A percentile compares a stretch with the other conserved stretches of the same genome.
These are phyloP conservation scores for Leptographium lundbergii DNA, from an alignment of 2,329 filamentous ascomycete genomes.

Conservation along the genomic window DNA sequence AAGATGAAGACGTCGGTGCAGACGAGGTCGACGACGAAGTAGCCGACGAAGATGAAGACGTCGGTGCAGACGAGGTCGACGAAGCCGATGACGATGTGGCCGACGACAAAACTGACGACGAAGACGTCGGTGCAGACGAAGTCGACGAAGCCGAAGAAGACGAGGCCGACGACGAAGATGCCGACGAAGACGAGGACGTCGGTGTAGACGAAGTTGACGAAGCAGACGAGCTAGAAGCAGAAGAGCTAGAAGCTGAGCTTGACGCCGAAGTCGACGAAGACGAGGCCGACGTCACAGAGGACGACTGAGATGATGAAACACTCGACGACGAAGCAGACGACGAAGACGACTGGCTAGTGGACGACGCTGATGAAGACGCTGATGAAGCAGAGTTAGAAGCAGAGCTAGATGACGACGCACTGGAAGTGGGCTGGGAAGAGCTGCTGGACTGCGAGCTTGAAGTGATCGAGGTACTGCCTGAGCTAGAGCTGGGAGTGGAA, in stretches of 20 bases:
- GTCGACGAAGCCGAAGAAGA: background rate
- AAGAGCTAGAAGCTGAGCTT: background rate
- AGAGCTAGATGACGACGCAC: background rate
- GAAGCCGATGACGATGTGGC: background rate
- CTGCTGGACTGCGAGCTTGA: background rate
- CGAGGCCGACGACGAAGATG: background rate
- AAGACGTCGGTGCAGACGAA: background rate
- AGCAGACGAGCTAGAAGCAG: background rate
- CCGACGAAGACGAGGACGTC: background rate
- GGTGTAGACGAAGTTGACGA: background rate
- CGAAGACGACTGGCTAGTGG: background rate
- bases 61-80: background rate
- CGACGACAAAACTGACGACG: background rate
- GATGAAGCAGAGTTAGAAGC: background rate
- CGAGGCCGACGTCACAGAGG: background rate
- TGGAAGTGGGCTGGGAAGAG: background rate
- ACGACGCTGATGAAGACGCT: background rate
- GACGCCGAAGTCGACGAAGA: background rate
- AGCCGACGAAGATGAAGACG: background rate
- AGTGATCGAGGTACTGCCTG: background rate
- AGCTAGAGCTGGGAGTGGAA: background rate
- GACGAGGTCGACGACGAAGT: background rate
- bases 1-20: background rate
- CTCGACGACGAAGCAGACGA: background rate
- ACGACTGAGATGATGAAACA: background rate